Base-by-base conservation (phyloP, 169 alveolate genomes). In the Cryptosporidium felis region DNA sequence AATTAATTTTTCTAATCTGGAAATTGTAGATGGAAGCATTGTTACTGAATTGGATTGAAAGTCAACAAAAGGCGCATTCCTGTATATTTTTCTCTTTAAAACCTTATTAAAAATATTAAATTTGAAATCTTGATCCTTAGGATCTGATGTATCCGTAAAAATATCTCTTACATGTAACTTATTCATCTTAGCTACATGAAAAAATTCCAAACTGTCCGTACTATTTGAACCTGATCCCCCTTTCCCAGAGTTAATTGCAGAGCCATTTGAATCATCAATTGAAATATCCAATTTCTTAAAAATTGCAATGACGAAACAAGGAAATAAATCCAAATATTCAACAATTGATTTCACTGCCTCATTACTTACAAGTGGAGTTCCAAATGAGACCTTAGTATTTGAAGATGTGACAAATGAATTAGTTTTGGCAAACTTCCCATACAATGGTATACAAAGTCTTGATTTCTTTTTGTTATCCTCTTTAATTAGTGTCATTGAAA, bases 301-400 rank as follows among this genome's bases (percentile, higher is more conserved):
- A 42, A 63, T 63, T 26, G 46, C 80, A 8, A 63, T 44, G 26
- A 63, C 80, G 46, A 63, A 63, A 12, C 26, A 12, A 21, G 58
- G 80, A 42, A 63, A 63, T 14, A 28, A n/a, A 3, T 63, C 60
- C 12, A 63, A 38, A 18, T 63, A 63, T 45, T 63, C 80, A 9
- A 42, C 21, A 0, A 63, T 6, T 0, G 58, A 38, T 26, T 44
- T 63, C 26, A 63, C 28, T 38, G 80, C 10, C 30, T 63, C 80
- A 30, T 63, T 63, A 61, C 80, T 63, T 26, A 63, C 45, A 18
- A 63, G 12, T 26, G 80, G 80, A 41, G 80, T 63, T 23, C 80
- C 80, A 26, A 42, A 5, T 3, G 5, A 28, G 6, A 63, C 53
- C 12, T 0, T 44, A 23, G 61, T 63, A 41, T 63, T 63, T 44